Conservation (phyloP, 2,329 filamentous ascomycete genomes). For the Exophiala oligosperma region DNA sequence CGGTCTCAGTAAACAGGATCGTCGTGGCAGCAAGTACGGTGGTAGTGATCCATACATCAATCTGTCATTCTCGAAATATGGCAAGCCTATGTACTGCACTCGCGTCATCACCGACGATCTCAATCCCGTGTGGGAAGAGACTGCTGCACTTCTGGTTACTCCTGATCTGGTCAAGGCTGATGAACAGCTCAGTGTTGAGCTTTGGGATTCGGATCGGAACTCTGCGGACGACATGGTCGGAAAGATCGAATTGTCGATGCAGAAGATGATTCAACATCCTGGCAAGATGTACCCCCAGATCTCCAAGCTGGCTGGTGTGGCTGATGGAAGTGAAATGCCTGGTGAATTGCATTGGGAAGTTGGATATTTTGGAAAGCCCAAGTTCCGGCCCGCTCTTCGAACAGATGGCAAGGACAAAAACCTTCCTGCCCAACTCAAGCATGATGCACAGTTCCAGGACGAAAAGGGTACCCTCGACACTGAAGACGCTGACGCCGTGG, state of each 20-base stretch:
- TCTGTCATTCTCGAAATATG: slow-evolving; percentile 91
- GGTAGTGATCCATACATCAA: slow-evolving; percentile 96
- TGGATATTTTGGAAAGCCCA: slow-evolving; percentile 88
- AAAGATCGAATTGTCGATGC: slow-evolving; percentile 89
- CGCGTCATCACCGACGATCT: slow-evolving; percentile 92
- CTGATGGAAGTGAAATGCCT: slow-evolving; percentile 84
- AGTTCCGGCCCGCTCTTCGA: slow-evolving; percentile 78
- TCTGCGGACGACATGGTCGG: slow-evolving; percentile 94
- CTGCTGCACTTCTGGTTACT: slow-evolving; percentile 79
- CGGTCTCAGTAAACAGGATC: slow-evolving; percentile 89
- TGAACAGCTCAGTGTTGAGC: slow-evolving; percentile 87
- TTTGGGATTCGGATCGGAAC: slow-evolving; percentile 93
- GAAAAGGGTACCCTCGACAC: slow-evolving; percentile 78
- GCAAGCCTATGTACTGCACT: slow-evolving; percentile 96
- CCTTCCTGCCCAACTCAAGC: slow-evolving; percentile 70
- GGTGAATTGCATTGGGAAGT: slow-evolving; percentile 95
- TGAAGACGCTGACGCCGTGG: slow-evolving; percentile 77
- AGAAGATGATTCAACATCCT: slow-evolving; percentile 91
- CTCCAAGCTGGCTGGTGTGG: slow-evolving; percentile 78
- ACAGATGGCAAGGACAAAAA: slow-evolving; percentile 83
- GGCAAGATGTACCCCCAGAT: slow-evolving; percentile 89
- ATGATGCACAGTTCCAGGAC: slow-evolving; percentile 78
- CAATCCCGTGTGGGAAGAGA: slow-evolving; percentile 91
- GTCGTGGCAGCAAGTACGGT: slow-evolving; percentile 75
- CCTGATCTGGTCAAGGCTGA: slow-evolving; percentile 89